These are phyloP conservation scores for Hordeum pubiflorum DNA, from an alignment of 202 grass and related monocot species.

Conservation along the genomic window DNA sequence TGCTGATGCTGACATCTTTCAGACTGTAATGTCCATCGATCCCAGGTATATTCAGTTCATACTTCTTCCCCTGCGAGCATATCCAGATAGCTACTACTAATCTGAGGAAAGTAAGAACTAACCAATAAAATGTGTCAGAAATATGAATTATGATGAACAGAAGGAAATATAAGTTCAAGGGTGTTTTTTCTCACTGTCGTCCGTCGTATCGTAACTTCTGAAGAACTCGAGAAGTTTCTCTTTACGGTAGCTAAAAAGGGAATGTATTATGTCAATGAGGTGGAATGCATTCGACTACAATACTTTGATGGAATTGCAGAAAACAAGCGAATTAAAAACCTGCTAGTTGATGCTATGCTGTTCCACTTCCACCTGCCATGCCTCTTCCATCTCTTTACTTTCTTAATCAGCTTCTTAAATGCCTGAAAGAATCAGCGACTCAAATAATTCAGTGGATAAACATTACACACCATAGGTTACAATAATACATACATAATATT, in stretches of 20 bases:
- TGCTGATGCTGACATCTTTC: conserved; percentile 8
- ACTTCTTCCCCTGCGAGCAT: not conserved
- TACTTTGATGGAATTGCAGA: conserved; percentile 1
- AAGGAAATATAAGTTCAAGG: conserved; percentile 15
- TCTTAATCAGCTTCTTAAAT: conserved; percentile 30
- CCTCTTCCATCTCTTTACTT: conserved; percentile 35
- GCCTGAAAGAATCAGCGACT: conserved; percentile 30
- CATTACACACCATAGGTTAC: not conserved
- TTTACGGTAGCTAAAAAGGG: conserved; percentile 27
- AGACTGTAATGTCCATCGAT: not conserved
- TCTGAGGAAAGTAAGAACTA: conserved; percentile 49
- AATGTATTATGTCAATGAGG: not conserved
- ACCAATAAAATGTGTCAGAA: conserved; percentile 16
- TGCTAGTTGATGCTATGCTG: not conserved
- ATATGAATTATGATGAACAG: conserved; percentile 1
- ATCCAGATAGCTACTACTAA: conserved; percentile 28
- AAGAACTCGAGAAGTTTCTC: conserved; percentile 35
- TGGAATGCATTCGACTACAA: not conserved
- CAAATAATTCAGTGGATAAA: not conserved
- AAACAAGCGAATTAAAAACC: conserved; percentile 23
- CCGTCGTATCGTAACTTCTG: not conserved
- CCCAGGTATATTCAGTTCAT: not conserved
- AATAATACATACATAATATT: not conserved
- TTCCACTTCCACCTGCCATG: not conserved
- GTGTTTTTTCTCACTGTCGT: conserved; percentile 32